Percentiles rank a stretch among this genome's conserved stretches.
Conservation (phyloP, 805 yeast species). For the Lipomyces sp. region DNA sequence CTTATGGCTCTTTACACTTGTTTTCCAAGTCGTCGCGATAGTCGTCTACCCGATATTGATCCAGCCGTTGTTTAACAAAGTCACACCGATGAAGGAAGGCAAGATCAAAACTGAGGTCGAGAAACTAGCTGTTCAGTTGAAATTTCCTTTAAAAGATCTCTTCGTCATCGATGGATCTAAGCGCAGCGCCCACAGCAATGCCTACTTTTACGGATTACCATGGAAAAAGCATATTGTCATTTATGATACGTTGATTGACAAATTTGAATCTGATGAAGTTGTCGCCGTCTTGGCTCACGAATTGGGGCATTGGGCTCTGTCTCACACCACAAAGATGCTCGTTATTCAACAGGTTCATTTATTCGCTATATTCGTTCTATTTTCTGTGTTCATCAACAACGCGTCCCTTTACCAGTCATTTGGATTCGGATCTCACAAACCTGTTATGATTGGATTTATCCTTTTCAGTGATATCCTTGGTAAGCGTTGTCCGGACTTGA, state of each 20-base stretch:
- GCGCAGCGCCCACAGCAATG: slow-evolving; percentile 95
- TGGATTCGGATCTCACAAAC: slow-evolving; percentile 71
- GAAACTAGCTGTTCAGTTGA: slow-evolving; percentile 69
- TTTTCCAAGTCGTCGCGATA: slow-evolving; percentile 72
- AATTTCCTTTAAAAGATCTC: slow-evolving; percentile 84
- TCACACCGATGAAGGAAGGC: slow-evolving; percentile 88
- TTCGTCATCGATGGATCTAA: slow-evolving; percentile 96
- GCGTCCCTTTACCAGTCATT: slow-evolving; percentile 75
- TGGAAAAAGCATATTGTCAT: slow-evolving; percentile 96
- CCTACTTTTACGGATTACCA: slow-evolving; percentile 94
- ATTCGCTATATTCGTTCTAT: slow-evolving; percentile 68
- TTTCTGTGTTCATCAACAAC: slow-evolving; percentile 81
- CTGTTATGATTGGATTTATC: slow-evolving; percentile 79
- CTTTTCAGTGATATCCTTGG: slow-evolving; percentile 73
- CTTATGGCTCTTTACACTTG: slow-evolving; percentile 70
- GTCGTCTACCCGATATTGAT: slow-evolving; percentile 76
- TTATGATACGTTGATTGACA: slow-evolving; percentile 86
- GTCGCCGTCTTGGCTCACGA: slow-evolving; percentile 98
- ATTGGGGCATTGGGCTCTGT: slow-evolving; percentile 95
- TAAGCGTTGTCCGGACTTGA: not conserved
- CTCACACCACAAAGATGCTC: slow-evolving; percentile 82
- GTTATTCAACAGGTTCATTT: slow-evolving; percentile 65
- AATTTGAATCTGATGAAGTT: slow-evolving; percentile 75
- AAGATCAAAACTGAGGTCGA: slow-evolving; percentile 83
- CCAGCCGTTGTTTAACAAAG: slow-evolving; percentile 90